Percentiles rank a stretch among this genome's conserved stretches.
Conservation (phyloP, 805 yeast genomes). For the Spathaspora girioi region DNA sequence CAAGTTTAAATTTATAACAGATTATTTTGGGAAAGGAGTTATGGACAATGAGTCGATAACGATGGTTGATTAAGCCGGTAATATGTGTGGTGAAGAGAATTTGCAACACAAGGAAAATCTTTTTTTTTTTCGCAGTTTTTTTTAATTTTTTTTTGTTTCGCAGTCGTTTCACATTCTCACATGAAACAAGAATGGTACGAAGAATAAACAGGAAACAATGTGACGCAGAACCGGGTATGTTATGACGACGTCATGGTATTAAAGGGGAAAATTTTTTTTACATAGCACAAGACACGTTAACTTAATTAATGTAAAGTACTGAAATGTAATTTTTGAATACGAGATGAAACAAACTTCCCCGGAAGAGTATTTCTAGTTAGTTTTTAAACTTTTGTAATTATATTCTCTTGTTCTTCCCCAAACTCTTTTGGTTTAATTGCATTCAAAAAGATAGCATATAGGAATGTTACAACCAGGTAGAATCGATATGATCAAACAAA, state of each 20-base stretch:
- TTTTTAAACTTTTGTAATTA: too few species aligned
- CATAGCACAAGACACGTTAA: too few species aligned
- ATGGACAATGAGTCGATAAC: slow-evolving; percentile 46
- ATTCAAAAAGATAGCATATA: too few species aligned
- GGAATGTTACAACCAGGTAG: not conserved
- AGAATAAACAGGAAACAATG: not conserved
- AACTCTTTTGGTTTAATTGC: not conserved
- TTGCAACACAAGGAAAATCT: not conserved
- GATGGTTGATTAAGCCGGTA: slow-evolving; percentile 1
- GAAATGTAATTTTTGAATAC: too few species aligned
- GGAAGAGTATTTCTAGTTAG: too few species aligned
- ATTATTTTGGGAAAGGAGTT: slow-evolving; percentile 85
- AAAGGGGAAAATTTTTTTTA: too few species aligned
- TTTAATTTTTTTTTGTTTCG: not conserved
- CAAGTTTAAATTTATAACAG: slow-evolving; percentile 71
- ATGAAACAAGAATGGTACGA: not conserved
- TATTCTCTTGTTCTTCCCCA: not conserved
- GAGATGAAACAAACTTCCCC: too few species aligned
- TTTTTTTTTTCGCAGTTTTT: not conserved
- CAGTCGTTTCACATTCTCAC: not conserved
- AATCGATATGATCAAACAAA: not conserved
- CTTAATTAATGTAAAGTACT: too few species aligned
- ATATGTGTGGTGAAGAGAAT: too few species aligned
- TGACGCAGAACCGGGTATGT: too few species aligned
- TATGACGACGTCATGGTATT: too few species aligned